Conservation (phyloP, 2,329 filamentous ascomycete species). For the Leptographium flavum region DNA sequence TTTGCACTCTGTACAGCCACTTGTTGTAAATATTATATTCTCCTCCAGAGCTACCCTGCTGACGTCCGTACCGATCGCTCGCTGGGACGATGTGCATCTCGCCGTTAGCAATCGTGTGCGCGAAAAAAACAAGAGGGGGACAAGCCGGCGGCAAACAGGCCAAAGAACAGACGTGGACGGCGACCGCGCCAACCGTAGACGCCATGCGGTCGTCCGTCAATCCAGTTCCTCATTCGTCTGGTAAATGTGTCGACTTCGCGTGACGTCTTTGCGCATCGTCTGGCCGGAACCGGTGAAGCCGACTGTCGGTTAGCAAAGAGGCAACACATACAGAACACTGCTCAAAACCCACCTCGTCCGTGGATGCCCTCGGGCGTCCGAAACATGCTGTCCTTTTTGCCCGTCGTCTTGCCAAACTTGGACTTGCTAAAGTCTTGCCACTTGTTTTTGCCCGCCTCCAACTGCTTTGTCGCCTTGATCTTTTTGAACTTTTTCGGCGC, state of each 20-base stretch:
- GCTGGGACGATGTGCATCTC: neutral
- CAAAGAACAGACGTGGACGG: neutral
- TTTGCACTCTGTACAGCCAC: no score
- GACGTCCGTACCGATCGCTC: no score
- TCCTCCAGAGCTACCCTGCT: no score
- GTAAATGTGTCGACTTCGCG: slow-evolving; percentile 72
- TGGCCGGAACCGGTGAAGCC: slow-evolving; percentile 94
- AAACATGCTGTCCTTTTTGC: slow-evolving; percentile 94
- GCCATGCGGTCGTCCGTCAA: slow-evolving; percentile 23
- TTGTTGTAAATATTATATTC: no score
- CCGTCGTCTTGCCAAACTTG: slow-evolving; percentile 46
- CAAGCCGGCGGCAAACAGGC: neutral
- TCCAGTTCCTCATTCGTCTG: slow-evolving; percentile 63
- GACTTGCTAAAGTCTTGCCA: slow-evolving; percentile 91
- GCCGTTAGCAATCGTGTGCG: neutral
- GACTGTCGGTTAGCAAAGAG: slow-evolving; percentile 40
- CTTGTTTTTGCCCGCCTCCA: slow-evolving; percentile 81
- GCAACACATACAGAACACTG: neutral
- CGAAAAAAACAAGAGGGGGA: neutral
- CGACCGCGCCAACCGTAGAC: no score
- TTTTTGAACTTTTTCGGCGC: slow-evolving; percentile 72
- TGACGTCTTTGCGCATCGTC: slow-evolving; percentile 84
- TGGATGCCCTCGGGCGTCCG: slow-evolving; percentile 76
- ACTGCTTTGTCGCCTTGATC: slow-evolving; percentile 78
- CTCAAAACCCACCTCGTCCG: slow-evolving; percentile 57